Evolutionary conservation across 2,329 filamentous ascomycete species (phyloP).

Genomic region (Aureobasidium sp.): DNA sequence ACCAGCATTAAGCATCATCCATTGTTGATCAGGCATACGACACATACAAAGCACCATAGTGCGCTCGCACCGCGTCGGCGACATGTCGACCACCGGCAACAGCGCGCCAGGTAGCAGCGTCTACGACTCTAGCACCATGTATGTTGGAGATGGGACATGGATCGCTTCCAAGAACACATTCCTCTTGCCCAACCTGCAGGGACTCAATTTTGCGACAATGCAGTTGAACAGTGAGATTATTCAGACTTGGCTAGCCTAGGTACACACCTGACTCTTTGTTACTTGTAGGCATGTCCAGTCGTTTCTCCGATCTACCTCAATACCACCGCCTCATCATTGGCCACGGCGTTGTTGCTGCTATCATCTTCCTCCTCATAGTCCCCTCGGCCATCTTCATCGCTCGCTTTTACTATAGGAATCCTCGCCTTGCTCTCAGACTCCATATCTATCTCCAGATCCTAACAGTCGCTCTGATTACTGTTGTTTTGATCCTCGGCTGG

Average conservation of each 20-base stretch:
- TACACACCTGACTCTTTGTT: not conserved
- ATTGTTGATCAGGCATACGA: not conserved
- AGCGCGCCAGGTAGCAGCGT: slow-evolving; percentile 64
- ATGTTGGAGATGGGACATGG: slow-evolving; percentile 78
- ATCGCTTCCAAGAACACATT: slow-evolving; percentile 70
- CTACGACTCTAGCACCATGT: slow-evolving; percentile 67
- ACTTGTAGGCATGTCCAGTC: slow-evolving; percentile 67
- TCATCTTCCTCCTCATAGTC: slow-evolving; percentile 68
- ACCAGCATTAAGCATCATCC: not conserved
- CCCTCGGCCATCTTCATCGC: slow-evolving; percentile 67
- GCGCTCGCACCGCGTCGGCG: not conserved
- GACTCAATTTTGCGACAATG: slow-evolving; percentile 74
- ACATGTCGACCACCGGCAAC: slow-evolving; percentile 27
- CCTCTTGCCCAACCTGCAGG: slow-evolving; percentile 67
- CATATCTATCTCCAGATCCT: slow-evolving; percentile 71
- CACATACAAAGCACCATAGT: not conserved
- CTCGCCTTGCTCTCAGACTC: slow-evolving; percentile 55
- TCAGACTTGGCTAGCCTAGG: not conserved
- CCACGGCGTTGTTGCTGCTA: slow-evolving; percentile 64
- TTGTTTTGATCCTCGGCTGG: slow-evolving; percentile 67
- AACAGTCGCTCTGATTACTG: slow-evolving; percentile 59
- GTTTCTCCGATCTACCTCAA: slow-evolving; percentile 60
- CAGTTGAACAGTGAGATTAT: slow-evolving; percentile 65
- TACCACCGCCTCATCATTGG: slow-evolving; percentile 65
- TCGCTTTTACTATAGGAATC: slow-evolving; percentile 60